Evolutionary conservation across 2,329 filamentous ascomycete species (phyloP), one percentile per base, ranked within the genome.

Genomic region (Gaeumannomyces sp.): DNA sequence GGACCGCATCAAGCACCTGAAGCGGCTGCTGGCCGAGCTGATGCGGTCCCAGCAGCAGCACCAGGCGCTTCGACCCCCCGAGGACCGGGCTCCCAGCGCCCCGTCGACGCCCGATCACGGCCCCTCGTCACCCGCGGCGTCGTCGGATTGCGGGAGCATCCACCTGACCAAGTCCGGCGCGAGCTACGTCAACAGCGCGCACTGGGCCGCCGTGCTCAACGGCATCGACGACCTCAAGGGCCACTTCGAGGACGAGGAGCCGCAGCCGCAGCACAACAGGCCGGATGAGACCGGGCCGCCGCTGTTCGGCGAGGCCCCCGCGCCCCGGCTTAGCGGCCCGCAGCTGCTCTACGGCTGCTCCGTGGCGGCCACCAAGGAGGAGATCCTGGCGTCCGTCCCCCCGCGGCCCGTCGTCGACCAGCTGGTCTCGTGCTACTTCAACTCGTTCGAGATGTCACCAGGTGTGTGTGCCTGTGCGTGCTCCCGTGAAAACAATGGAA

Each of bases 171-270:
- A 35, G 2, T 60, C 62, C 19, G 62, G 62, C 2, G 56, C 62
- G 19, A 60, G 56, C 27, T 64, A 64, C n/a, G 62, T 64, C 57
- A 60, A 58, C 57, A 64, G 62, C 31, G 33, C 57, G 14, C 62
- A 64, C 62, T 64, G 62, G 62, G 62, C 62, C 13, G 62, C 62
- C 19, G 58, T 64, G 35, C 62, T 64, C 35, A 28, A 64, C 57
- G 57, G 60, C 33, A 64, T 64, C 56, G 62, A 57, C 27, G 57
- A 60, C 33, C 62, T 64, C 14, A 64, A 64, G 57, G 60, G 28
- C n/a, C 62, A 64, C 35, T 60, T 63, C n/a, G 61, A 62, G 27
- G 57, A 33, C 16, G 62, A 63, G 28, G 53, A 59, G 50, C 27
- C 8, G 31, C 38, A 28, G 50, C 38, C 22, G 31, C 53, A 33